Evolutionary conservation across 2,329 filamentous ascomycete species (phyloP), one percentile per base, ranked within the genome.

Genomic region (Parastagonospora avenae): DNA sequence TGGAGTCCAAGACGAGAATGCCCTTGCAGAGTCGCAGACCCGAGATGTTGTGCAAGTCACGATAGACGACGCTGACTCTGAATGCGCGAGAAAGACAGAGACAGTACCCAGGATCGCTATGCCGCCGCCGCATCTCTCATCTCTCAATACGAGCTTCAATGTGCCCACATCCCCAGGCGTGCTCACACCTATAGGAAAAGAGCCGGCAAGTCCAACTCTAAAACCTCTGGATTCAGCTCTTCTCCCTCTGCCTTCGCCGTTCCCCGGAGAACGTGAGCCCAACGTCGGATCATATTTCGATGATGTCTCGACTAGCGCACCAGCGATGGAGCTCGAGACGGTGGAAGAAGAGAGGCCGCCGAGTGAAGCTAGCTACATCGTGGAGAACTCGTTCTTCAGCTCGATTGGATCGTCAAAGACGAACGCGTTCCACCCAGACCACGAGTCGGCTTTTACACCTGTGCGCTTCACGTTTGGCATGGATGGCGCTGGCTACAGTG

Each of bases 221-320:
- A 60, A 63, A 19, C 71, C 72, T 0, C 52, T 71, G 9, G 68
- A 71, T 29, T 73, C 71, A 6, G 61, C 68, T 15, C 71, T 69
- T 1, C 60, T 74, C 2, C 71, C 72, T n/a, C 52, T 74, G 12
- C 71, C 71, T 16, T 74, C 72, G 2, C 72, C 72, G 0, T 74
- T 74, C 39, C 72, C 72, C 4, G 69, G 63, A 0, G 68, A 67
- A 15, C 63, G 50, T 8, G 65, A 67, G 24, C 42, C 36, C 2
- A 57, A 48, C 33, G 39, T 44, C 2, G 45, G 70, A 72, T 41
- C 51, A 60, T 16, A 44, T 55, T 9, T 24, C 58, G 70, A 72
- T 41, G 50, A 60, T 15, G 46, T 54, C 8, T 24, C 58, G 4
- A 30, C 40, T 29, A 39, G 24, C 10, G 39, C 49, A 10, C 50